These are phyloP conservation scores for Tieghemostelium lacteum DNA, from an alignment of 78 protist genomes.

Conservation along the genomic window DNA sequence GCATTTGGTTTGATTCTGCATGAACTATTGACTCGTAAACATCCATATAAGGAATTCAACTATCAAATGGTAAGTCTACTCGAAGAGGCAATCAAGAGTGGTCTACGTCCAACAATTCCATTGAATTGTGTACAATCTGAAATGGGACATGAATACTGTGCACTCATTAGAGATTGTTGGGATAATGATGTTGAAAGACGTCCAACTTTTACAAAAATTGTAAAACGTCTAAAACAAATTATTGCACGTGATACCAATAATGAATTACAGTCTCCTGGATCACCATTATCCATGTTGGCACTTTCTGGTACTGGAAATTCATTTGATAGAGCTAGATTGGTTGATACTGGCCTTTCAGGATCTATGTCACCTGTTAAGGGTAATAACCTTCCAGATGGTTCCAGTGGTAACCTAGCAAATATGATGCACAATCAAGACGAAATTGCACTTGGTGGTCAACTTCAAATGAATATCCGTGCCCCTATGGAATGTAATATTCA, in stretches of 20 bases:
- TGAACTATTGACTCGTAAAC: slow-evolving; percentile 67
- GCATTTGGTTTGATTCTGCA: slow-evolving; percentile 80
- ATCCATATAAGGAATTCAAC: slow-evolving; percentile 71
- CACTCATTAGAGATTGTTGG: slow-evolving; percentile 73
- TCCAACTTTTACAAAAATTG: slow-evolving; percentile 67
- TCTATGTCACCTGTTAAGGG: background rate
- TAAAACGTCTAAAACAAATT: slow-evolving; percentile 42
- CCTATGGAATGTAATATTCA: slow-evolving; percentile 21
- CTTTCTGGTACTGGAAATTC: background rate
- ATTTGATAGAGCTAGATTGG: background rate
- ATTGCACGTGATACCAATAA: slow-evolving; percentile 36
- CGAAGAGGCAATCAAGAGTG: slow-evolving; percentile 56
- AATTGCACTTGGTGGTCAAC: slow-evolving; percentile 35
- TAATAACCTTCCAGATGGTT: slow-evolving; percentile 4
- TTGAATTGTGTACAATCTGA: background rate
- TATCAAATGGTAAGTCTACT: slow-evolving; percentile 45
- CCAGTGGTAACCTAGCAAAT: background rate
- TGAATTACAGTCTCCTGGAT: background rate
- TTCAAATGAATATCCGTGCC: slow-evolving; percentile 30
- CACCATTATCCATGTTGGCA: background rate
- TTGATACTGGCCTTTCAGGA: no score
- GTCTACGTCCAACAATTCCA: slow-evolving; percentile 64
- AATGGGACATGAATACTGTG: slow-evolving; percentile 65
- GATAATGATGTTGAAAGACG: slow-evolving; percentile 58
- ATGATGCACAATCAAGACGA: background rate